phyloP scores from a whole-genome alignment of 23 red algal genomes.

The Rhodosorus marinus region DNA sequence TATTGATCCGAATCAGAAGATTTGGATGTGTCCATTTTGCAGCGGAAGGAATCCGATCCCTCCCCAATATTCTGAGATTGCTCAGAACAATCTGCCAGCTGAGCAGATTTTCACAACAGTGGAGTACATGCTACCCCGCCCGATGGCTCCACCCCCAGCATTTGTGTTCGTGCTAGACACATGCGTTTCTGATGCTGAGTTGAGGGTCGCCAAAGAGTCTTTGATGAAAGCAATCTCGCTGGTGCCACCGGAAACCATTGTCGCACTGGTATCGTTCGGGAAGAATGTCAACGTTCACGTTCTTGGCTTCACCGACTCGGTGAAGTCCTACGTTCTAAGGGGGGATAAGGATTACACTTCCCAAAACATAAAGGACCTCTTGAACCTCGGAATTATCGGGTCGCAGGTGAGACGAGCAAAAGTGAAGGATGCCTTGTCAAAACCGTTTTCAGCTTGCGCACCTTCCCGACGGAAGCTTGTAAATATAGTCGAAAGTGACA shows the following conservation, averaged over 20 bases:
- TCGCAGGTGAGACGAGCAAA: neutral
- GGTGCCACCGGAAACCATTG: slow-evolving; percentile 43
- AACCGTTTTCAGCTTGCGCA: no score
- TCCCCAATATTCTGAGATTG: slow-evolving; percentile 76
- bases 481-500: no score
- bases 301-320: slow-evolving; percentile 58
- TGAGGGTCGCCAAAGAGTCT: slow-evolving; percentile 75
- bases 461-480: no score
- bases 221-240: slow-evolving; percentile 61
- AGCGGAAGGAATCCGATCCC: slow-evolving; percentile 72
- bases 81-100: slow-evolving; percentile 58
- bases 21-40: slow-evolving; percentile 94
- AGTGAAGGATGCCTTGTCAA: slow-evolving; percentile 3
- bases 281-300: slow-evolving; percentile 94
- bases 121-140: slow-evolving; percentile 57
- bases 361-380: slow-evolving; percentile 38
- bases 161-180: slow-evolving; percentile 91
- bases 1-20: slow-evolving; percentile 46
- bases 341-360: slow-evolving; percentile 79
- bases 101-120: slow-evolving; percentile 94
- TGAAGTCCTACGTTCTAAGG: slow-evolving; percentile 69
- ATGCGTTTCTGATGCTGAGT: slow-evolving; percentile 43
- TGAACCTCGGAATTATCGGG: slow-evolving; percentile 13
- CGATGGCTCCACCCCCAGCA: slow-evolving; percentile 38
- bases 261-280: slow-evolving; percentile 91